These are phyloP conservation scores for Colletotrichum gloeosporioides DNA, from an alignment of 2,329 filamentous ascomycete species.

Conservation along the genomic window DNA sequence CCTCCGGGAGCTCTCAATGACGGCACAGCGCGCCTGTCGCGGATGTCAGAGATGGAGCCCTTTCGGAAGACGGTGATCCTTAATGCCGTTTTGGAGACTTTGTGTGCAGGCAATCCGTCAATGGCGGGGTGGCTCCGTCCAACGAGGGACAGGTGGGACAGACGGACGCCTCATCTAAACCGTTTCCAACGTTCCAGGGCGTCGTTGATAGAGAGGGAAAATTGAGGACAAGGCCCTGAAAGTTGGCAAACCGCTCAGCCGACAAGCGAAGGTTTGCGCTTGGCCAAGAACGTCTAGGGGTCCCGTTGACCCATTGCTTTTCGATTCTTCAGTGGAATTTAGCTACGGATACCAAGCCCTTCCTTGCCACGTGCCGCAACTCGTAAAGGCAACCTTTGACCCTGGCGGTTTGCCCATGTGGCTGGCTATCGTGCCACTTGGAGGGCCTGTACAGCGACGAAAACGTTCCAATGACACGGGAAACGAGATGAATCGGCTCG, in stretches of 20 bases:
- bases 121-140: neutral
- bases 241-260: neutral
- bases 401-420: neutral
- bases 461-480: neutral
- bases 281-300: neutral
- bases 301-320: neutral
- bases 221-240: neutral
- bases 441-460: neutral
- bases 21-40: neutral
- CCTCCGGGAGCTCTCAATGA: neutral
- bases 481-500: constrained; percentile 9
- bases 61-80: neutral
- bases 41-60: neutral
- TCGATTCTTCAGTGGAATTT: constrained; percentile 9
- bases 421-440: neutral
- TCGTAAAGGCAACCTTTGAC: neutral
- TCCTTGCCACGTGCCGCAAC: constrained; percentile 15
- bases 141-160: neutral
- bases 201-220: neutral
- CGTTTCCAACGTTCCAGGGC: neutral
- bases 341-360: constrained; percentile 3
- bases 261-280: neutral
- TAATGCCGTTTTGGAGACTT: neutral
- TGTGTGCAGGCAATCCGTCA: neutral
- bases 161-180: neutral